Evolutionary conservation across 441 rosid genomes (phyloP), one percentile per base, ranked within the genome.

Genomic region (Populus hybrid): DNA sequence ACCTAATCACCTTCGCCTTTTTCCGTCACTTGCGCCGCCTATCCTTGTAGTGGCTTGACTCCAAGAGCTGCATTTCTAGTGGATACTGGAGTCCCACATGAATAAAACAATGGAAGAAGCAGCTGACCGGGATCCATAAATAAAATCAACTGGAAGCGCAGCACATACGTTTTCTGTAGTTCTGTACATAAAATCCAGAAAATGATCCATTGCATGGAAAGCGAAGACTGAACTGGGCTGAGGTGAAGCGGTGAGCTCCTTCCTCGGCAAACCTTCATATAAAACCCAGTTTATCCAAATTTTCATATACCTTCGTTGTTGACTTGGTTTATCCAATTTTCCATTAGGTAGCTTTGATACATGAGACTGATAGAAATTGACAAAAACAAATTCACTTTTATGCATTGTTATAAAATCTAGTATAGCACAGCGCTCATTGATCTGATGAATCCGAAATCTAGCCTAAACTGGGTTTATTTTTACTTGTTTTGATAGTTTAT

Each of bases 21-120:
- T 82, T 78, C 85, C 82, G 80, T 77, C 82, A 77, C 84, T 83
- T 42, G 16, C 76, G 85, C 81, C 87, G 72, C 79, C 82, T 74
- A 69, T 83, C 69, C 65, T 29, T 61, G 12, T 7, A n/a, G 18
- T n/a, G 72, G 66, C 33, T 79, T 75, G 78, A 76, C 75, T 10
- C 14, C 0, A 33, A 21, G 40, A 63, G 45, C 73, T 75, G 85
- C 71, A 72, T 68, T 29, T 18, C 69, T 14, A 28, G 35, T 14
- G 69, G 69, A 67, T 12, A 16, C 18, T 29, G 38, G 69, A 67
- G 20, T 20, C 11, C 38, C 7, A 36, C 38, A 29, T 14, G 2
- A 56, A 56, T 14, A 16, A 16, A 67, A 67, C 10, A 66, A 66
- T 26, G 36, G 64, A 20, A 56, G 9, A 56, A 2, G 64, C n/a